Evolutionary conservation across 441 rosid species (phyloP), one percentile per base, ranked within the genome.

Genomic region (Aquilaria agallochum): DNA sequence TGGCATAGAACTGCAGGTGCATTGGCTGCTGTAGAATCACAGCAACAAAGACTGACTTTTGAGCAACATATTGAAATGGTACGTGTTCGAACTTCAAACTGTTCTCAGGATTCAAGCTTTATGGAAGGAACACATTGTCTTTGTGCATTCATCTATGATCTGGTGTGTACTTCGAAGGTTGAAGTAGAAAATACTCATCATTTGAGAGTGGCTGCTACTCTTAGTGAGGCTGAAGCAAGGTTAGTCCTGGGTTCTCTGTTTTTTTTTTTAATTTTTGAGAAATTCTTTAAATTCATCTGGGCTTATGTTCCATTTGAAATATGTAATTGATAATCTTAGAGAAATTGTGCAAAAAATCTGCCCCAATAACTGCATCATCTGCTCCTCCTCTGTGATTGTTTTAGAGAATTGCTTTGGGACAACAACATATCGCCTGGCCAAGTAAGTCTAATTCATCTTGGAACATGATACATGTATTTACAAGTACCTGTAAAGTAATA

Each of bases 181-280:
- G 98, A 88, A 75, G 98, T 95, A 50, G 95, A 90, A 68, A 93
- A 80, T 79, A 87, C 81, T 69, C 87, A 82, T 75, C 97, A 85
- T 69, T 69, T 93, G 62, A 68, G 97, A 76, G 82, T 88, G 60
- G 98, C 93, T 44, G 91, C 97, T 11, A 80, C 87, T 56, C 90
- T 93, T 64, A 82, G 89, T 51, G 97, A 93, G 75, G 84, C 90
- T 72, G 97, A 93, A 83, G 88, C 96, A 97, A 93, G 97, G 98
- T 93, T 73, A 68, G 92, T 74, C 63, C 30, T 42, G 57, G 54
- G 52, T 31, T 51, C 27, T 20, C 27, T 20, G 27, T 20, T 20
- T 20, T 46, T 9, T 2, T 60, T 47, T 40, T 56, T 59, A 58
- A 48, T 11, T n/a, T 8, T 27, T 9, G n/a, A 34, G 50, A 64